phyloP scores from a whole-genome alignment of 1,284 basidiomycete genomes.

The Ceratobasidium sp. region DNA sequence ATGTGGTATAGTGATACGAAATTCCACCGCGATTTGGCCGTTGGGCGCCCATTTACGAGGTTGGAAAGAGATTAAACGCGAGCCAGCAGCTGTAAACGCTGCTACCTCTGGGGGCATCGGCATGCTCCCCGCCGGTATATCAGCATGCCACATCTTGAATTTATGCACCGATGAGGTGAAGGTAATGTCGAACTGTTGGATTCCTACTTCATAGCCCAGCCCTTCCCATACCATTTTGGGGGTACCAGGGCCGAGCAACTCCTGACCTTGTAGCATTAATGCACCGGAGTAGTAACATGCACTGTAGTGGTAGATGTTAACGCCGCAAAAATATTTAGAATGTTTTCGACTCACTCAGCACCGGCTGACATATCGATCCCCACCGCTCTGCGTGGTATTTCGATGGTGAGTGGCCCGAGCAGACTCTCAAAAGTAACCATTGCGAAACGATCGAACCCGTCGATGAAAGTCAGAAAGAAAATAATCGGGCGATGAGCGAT shows the following conservation, averaged over 20 bases:
- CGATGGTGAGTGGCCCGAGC: conserved; percentile 11
- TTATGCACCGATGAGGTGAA: conserved; percentile 1
- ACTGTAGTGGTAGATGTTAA: not conserved
- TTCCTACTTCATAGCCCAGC: conserved; percentile 28
- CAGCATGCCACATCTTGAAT: not conserved
- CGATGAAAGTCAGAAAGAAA: not conserved
- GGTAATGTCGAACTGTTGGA: conserved; percentile 27
- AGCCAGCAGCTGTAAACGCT: not conserved
- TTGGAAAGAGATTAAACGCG: conserved; percentile 6
- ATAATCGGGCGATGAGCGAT: not conserved
- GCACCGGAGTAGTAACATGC: not conserved
- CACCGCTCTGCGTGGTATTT: not conserved
- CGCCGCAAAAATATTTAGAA: not conserved
- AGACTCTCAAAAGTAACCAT: conserved; percentile 37
- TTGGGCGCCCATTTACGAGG: conserved; percentile 19
- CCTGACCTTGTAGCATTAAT: conserved; percentile 16
- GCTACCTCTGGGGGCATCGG: not conserved
- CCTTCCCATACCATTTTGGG: conserved; percentile 22
- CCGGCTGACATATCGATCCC: not conserved
- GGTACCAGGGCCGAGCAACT: conserved; percentile 24
- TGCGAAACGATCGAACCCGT: not conserved
- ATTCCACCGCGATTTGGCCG: conserved; percentile 25
- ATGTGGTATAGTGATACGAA: conserved; percentile 2
- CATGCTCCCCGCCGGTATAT: not conserved
- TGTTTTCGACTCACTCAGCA: not conserved